A percentile compares a stretch with the other conserved stretches of the same genome.
phyloP scores from a whole-genome alignment of 306 rosid genomes.

The Prinsepia uniflora region DNA sequence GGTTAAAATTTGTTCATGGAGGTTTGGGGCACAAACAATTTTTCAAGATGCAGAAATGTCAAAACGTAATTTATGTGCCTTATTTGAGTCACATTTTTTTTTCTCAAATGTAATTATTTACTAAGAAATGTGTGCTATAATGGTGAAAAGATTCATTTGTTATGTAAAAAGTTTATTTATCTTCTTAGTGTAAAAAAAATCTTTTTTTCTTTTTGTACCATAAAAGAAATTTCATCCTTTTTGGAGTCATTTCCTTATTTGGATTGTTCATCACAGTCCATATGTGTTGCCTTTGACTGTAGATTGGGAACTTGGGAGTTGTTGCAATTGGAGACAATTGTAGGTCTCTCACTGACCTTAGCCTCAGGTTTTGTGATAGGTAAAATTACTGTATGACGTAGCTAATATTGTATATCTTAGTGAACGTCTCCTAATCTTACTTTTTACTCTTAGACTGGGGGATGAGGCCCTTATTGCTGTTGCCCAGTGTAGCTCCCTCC shows the following conservation, averaged over 20 bases:
- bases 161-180: not conserved
- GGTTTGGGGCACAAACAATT: not conserved
- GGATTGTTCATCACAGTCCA: not conserved
- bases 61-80: not conserved
- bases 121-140: not conserved
- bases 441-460: constrained; percentile 60
- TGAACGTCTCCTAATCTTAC: not conserved
- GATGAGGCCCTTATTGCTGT: constrained; percentile 82
- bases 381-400: constrained; percentile 25
- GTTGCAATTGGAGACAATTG: constrained; percentile 78
- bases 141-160: not conserved
- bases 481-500: constrained; percentile 72
- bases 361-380: constrained; percentile 94
- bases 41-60: not conserved
- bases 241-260: not conserved
- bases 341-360: constrained; percentile 68
- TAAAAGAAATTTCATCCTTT: too few species aligned
- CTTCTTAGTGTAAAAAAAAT: too few species aligned
- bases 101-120: not conserved
- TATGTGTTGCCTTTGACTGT: constrained; percentile 19
- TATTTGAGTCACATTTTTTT: not conserved
- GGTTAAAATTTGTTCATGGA: not conserved
- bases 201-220: too few species aligned
- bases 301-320: constrained; percentile 84
- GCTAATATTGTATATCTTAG: constrained; percentile 1